phyloP scores from a whole-genome alignment of 192 early-diverging fungal genomes.

The Backusella circina region DNA sequence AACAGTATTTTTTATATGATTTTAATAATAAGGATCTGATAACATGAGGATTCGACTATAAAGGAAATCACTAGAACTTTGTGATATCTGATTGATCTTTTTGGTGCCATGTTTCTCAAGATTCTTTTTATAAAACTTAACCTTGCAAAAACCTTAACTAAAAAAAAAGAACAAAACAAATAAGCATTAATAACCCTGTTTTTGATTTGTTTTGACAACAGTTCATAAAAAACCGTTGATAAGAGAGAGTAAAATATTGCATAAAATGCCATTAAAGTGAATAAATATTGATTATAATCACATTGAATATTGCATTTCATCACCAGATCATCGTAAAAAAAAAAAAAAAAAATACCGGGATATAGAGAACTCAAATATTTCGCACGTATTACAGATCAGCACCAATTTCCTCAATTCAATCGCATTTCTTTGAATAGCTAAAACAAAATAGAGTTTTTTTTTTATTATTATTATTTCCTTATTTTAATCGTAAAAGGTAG shows the following conservation, averaged over 20 bases:
- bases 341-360: too few relatives aligned
- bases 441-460: not conserved
- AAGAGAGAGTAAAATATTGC: not conserved
- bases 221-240: not conserved
- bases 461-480: not conserved
- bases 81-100: not conserved
- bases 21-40: not conserved
- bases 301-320: not conserved
- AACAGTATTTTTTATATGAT: not conserved
- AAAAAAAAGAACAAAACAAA: not conserved
- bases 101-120: not conserved
- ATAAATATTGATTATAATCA: not conserved
- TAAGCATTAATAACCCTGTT: not conserved
- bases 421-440: not conserved
- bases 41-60: not conserved
- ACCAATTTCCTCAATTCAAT: not conserved
- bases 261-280: not conserved
- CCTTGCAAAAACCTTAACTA: not conserved
- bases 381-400: not conserved
- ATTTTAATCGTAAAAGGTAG: not conserved
- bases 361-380: not conserved
- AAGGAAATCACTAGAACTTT: not conserved
- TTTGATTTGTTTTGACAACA: not conserved
- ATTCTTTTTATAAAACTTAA: not conserved
- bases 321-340: not conserved